Base-by-base conservation (phyloP, 2,329 filamentous ascomycete genomes). In the Chaetomiaceae sp. region DNA sequence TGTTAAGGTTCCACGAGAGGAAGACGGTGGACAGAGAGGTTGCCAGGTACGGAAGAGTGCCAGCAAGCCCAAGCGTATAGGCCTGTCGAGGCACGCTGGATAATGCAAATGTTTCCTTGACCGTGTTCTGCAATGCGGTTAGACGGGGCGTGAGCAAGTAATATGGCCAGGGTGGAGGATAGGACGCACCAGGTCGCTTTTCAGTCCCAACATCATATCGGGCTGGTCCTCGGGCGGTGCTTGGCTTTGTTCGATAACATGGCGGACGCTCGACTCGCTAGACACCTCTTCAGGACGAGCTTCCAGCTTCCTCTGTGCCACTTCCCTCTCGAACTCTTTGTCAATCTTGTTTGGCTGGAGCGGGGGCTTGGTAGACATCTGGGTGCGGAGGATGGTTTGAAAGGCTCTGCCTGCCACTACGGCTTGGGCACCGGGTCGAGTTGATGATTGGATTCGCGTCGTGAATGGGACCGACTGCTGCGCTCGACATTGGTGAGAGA, bases 11-110 rank as follows among this genome's bases (percentile, higher is more conserved):
- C 78, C 85, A 95, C 3, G 88, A 82, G 34, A 95, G 82, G 65
- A 83, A 90, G 48, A 95, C 78, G 1, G 91, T 96, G 30, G 87
- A 82, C 3, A 91, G 64, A 0, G 90, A 95, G 4, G 91, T 96
- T 37, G 78, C 87, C 9, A 95, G 74, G 69, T 96, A 96, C 40
- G 93, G 89, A 5, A 96, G 63, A 1, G 95, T 85, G 62, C 89
- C 90, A 5, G 87, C 87, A 52, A 88, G 73, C 50, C 87, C 87
- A 38, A 90, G 76, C 51, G 77, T 74, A 43, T 85, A 76, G 19
- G 85, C 81, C 65, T 87, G 82, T 60, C 75, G 79, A 7, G 87
- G 87, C 4, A 89, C 85, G 2, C 73, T 71, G 30, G 68, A 65
- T 31, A 90, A 74, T 17, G 76, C 78, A 63, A 90, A 86, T 1